Base-by-base conservation (phyloP, 2,329 filamentous ascomycete genomes). In the Fusarium nanum region DNA sequence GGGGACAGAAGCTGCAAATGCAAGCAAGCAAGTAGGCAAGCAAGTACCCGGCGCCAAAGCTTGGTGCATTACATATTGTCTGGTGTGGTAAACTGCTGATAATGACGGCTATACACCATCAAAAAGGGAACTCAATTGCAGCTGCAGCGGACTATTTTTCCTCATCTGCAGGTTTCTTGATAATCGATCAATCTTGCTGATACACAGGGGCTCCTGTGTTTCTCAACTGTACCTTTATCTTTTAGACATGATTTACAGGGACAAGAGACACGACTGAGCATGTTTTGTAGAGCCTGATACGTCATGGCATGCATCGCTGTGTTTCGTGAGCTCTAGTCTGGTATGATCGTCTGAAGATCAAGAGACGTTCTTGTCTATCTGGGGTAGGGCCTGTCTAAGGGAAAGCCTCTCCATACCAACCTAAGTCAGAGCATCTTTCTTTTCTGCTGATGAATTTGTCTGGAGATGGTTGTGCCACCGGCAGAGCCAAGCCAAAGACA, bases 281-380 rank as follows among this genome's bases (percentile, higher is more conserved):
- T 30, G 48, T 64, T 56, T 49, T 46, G 34, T 56, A 42, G 45
- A 34, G 50, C 23, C 60, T 67, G 67, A 68, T 70, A 68, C 60
- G 73, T 75, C 73, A 74, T 71, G 61, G 49, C 41, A 73, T 63
- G 53, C 58, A 59, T 57, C 62, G 59, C 66, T 67, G 54, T 66
- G 67, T 73, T 73, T 75, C 65, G 73, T 65, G 50, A 70, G 61
- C 28, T 60, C 64, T 53, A 64, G 59, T 55, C 47, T 46, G 56
- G 70, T 34, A 70, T 64, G 73, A 74, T 73, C 70, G 54, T 55
- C 64, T 60, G 61, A 57, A 56, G 53, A 40, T 50, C 45, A 45
- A 60, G 42, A 53, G 37, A n/a, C 40, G 27, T 37, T 40, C 45
- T 34, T 22, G 18, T 25, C 22, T n/a, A 50, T 56, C 56, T 71